Conservation (phyloP, 768 basidiomycete genomes). For the Trametes gibbosa region DNA sequence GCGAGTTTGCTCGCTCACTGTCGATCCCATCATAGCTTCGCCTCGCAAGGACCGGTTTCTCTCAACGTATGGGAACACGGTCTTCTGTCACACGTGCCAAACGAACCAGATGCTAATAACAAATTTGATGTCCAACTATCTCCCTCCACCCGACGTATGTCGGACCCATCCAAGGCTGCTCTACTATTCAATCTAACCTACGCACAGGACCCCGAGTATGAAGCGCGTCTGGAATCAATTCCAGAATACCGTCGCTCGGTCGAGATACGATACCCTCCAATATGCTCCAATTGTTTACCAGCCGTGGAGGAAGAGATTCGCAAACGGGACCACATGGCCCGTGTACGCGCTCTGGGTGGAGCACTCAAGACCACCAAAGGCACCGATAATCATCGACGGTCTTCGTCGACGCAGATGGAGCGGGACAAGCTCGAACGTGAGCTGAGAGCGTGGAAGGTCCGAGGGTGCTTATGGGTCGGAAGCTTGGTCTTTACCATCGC, state of each 20-base stretch:
- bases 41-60: conserved; percentile 69
- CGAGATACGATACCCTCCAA: conserved; percentile 81
- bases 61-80: conserved; percentile 51
- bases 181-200: not conserved
- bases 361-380: conserved; percentile 40
- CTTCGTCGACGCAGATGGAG: conserved; percentile 37
- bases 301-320: conserved; percentile 80
- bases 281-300: conserved; percentile 74
- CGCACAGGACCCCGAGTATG: conserved; percentile 69
- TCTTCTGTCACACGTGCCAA: conserved; percentile 86
- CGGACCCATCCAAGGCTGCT: not conserved
- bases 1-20: not conserved
- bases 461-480: conserved; percentile 64
- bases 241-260: conserved; percentile 74
- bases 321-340: conserved; percentile 79
- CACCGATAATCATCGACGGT: conserved; percentile 54
- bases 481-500: conserved; percentile 35
- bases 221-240: conserved; percentile 56
- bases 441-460: conserved; percentile 62
- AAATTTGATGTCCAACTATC: conserved; percentile 86
- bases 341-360: conserved; percentile 68
- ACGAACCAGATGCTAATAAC: conserved; percentile 90
- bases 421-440: conserved; percentile 47
- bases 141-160: conserved; percentile 75
- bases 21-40: conserved; percentile 44